phyloP scores from a whole-genome alignment of 352 stramenopile species.

The Globisporangium paroecandrum region DNA sequence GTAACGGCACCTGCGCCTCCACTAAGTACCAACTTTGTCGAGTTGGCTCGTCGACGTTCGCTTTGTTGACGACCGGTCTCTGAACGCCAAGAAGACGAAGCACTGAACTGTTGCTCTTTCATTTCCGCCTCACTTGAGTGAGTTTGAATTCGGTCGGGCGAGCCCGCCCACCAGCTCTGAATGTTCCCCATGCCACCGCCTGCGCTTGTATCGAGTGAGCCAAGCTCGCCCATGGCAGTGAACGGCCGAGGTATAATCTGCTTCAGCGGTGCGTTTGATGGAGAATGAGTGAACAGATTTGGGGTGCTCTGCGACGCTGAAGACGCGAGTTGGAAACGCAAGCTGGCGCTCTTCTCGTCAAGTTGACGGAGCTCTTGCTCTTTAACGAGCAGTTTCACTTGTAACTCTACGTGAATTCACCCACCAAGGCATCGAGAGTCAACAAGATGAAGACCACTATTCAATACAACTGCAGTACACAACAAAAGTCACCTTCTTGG shows the following conservation, averaged over 20 bases:
- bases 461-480: background rate
- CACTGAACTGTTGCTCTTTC: constrained; percentile 12
- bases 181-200: constrained; percentile 30
- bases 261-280: background rate
- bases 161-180: constrained; percentile 57
- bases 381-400: constrained; percentile 15
- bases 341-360: background rate
- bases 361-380: constrained; percentile 11
- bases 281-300: constrained; percentile 15
- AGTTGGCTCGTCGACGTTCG: constrained; percentile 10
- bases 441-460: background rate
- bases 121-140: background rate
- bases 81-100: too few species aligned
- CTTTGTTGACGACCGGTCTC: background rate
- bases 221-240: constrained; percentile 29
- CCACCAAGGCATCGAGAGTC: background rate
- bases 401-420: constrained; percentile 17
- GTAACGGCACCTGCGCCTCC: background rate
- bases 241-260: constrained; percentile 16
- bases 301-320: constrained; percentile 1
- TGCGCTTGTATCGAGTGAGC: constrained; percentile 10
- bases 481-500: constrained; percentile 12
- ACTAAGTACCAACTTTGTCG: background rate
- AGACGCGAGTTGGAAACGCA: background rate
- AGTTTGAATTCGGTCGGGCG: background rate